phyloP scores from a whole-genome alignment of 768 basidiomycete genomes.

The Lactifluus pinguis region DNA sequence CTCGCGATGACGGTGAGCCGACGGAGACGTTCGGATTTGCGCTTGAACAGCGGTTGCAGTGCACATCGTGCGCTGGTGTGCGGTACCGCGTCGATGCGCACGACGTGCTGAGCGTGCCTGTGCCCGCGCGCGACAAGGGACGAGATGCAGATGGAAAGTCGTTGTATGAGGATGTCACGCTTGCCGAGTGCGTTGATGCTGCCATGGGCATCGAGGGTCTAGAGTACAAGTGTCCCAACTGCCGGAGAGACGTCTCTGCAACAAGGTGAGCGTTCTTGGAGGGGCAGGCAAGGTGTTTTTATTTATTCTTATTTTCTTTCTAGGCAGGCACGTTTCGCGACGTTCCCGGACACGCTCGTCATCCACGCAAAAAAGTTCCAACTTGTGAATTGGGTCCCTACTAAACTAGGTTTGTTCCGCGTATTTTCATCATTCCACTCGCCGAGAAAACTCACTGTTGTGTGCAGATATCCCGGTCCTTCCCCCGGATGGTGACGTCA shows the following conservation, averaged over 20 bases:
- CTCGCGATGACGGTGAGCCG: constrained; percentile 32
- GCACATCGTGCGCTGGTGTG: constrained; percentile 66
- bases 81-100: constrained; percentile 69
- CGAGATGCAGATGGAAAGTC: constrained; percentile 53
- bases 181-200: constrained; percentile 53
- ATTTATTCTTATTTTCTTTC: not conserved
- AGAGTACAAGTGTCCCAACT: constrained; percentile 76
- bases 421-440: not conserved
- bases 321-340: constrained; percentile 69
- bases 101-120: constrained; percentile 73
- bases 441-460: not conserved
- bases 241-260: constrained; percentile 59
- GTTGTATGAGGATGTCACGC: constrained; percentile 50
- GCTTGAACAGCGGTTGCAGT: constrained; percentile 82
- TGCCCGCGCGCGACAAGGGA: constrained; percentile 55
- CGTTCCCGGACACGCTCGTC: constrained; percentile 83
- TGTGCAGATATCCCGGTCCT: constrained; percentile 73
- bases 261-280: constrained; percentile 45
- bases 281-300: not conserved
- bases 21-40: constrained; percentile 74
- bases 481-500: constrained; percentile 46
- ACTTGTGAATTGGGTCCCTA: constrained; percentile 92
- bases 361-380: constrained; percentile 93
- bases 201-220: constrained; percentile 53
- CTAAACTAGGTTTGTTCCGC: constrained; percentile 66